phyloP scores from a whole-genome alignment of 208 protist genomes.

The Acanthamoeba rhysodes region DNA sequence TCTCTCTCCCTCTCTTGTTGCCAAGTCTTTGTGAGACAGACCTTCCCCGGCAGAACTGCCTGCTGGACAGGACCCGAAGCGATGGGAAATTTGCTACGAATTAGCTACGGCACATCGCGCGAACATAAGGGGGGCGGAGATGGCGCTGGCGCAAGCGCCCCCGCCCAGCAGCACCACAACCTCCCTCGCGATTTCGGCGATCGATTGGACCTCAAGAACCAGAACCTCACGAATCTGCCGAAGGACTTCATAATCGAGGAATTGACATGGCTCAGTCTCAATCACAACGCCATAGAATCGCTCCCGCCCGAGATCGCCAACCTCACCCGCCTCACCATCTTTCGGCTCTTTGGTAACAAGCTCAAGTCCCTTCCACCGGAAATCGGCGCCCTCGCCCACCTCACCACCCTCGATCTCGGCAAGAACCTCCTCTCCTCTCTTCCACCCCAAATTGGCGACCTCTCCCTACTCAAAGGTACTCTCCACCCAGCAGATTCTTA shows the following conservation, averaged over 20 bases:
- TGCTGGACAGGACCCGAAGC: background rate
- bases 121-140: background rate
- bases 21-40: too few relatives aligned
- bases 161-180: background rate
- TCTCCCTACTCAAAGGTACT: slow-evolving; percentile 27
- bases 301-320: background rate
- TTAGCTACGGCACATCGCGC: slow-evolving; percentile 10
- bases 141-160: background rate
- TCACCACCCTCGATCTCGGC: slow-evolving; percentile 43
- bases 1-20: background rate
- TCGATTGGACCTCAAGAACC: slow-evolving; percentile 56
- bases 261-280: slow-evolving; percentile 39
- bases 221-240: background rate
- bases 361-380: slow-evolving; percentile 12
- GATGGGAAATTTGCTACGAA: slow-evolving; percentile 19
- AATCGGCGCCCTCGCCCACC: background rate
- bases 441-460: slow-evolving; percentile 19
- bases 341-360: slow-evolving; percentile 63
- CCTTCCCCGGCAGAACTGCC: too few relatives aligned
- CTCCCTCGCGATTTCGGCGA: slow-evolving; percentile 22
- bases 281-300: slow-evolving; percentile 37
- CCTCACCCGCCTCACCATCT: slow-evolving; percentile 19
- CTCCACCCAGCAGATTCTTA: too few relatives aligned
- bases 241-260: slow-evolving; percentile 17
- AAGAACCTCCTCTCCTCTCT: slow-evolving; percentile 23